A percentile compares a stretch with the other conserved stretches of the same genome.
phyloP scores from a whole-genome alignment of 2,329 filamentous ascomycete genomes.

The Monilinia laxa region DNA sequence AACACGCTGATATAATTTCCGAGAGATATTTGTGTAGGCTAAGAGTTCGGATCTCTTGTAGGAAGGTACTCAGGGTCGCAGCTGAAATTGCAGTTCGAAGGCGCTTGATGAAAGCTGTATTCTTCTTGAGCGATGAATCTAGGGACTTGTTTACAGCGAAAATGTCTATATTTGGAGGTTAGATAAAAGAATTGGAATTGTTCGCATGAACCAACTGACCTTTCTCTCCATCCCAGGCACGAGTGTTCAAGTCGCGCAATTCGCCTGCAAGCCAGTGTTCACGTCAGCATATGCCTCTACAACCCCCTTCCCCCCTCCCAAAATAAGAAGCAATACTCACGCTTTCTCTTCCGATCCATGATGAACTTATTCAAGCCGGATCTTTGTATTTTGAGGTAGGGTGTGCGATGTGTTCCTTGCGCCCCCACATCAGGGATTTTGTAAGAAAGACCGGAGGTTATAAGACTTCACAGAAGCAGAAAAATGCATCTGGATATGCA shows the following conservation, averaged over 20 bases:
- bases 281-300: constrained; percentile 29
- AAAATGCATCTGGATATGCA: constrained; percentile 41
- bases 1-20: constrained; percentile 93
- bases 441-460: constrained; percentile 39
- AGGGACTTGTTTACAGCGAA: constrained; percentile 67
- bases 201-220: constrained; percentile 52
- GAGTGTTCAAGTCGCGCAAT: constrained; percentile 82
- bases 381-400: constrained; percentile 29
- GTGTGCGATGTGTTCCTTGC: constrained; percentile 36
- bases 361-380: constrained; percentile 31
- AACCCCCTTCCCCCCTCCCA: not conserved
- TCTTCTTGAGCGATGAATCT: constrained; percentile 96
- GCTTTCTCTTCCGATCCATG: constrained; percentile 67
- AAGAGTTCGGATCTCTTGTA: constrained; percentile 84
- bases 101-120: constrained; percentile 96
- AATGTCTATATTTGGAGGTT: constrained; percentile 30
- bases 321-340: constrained; percentile 43
- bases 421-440: constrained; percentile 42
- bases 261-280: constrained; percentile 60
- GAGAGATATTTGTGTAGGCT: constrained; percentile 96
- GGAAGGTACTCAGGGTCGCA: constrained; percentile 75
- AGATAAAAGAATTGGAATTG: constrained; percentile 23
- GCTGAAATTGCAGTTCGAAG: constrained; percentile 85
- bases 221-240: constrained; percentile 85
- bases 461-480: constrained; percentile 38